These are phyloP conservation scores for Phragmites australis DNA, from an alignment of 176 grass and related monocot genomes.

Conservation along the genomic window DNA sequence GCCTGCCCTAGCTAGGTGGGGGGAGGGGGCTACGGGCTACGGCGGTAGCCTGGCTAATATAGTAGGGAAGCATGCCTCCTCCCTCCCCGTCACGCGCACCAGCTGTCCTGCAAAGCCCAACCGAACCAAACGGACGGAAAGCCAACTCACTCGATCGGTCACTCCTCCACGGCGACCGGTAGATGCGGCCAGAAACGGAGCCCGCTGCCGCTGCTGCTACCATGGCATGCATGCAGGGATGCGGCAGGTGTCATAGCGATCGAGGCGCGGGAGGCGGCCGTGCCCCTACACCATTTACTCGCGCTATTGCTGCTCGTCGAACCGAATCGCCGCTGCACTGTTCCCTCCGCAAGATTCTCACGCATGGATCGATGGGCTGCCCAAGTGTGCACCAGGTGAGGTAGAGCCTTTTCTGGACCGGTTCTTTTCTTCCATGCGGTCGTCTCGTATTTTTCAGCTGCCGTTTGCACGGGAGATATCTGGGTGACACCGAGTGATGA, in stretches of 20 bases:
- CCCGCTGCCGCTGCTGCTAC: background rate
- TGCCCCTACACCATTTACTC: slow-evolving; percentile 31
- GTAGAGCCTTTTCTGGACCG: background rate
- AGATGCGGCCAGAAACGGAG: background rate
- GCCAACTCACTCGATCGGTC: background rate
- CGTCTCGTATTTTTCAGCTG: background rate
- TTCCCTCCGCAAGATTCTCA: slow-evolving; percentile 16
- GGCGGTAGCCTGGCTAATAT: slow-evolving; percentile 33
- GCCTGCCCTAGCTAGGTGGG: background rate
- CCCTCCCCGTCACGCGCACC: slow-evolving; percentile 35
- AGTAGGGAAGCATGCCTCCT: slow-evolving; percentile 59
- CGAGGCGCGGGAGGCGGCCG: background rate
- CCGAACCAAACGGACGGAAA: slow-evolving; percentile 6
- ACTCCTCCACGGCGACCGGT: background rate
- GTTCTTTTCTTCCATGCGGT: background rate
- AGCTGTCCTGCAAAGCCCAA: slow-evolving; percentile 37
- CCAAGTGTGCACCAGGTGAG: background rate
- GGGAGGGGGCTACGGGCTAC: background rate
- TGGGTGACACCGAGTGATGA: background rate
- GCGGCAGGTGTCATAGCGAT: background rate
- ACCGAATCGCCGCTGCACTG: background rate
- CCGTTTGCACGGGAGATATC: slow-evolving; percentile 21
- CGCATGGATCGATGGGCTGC: background rate
- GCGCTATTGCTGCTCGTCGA: background rate
- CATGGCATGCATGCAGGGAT: slow-evolving; percentile 12